phyloP scores from a whole-genome alignment of 805 yeast species.

The Pichia occidentalis region DNA sequence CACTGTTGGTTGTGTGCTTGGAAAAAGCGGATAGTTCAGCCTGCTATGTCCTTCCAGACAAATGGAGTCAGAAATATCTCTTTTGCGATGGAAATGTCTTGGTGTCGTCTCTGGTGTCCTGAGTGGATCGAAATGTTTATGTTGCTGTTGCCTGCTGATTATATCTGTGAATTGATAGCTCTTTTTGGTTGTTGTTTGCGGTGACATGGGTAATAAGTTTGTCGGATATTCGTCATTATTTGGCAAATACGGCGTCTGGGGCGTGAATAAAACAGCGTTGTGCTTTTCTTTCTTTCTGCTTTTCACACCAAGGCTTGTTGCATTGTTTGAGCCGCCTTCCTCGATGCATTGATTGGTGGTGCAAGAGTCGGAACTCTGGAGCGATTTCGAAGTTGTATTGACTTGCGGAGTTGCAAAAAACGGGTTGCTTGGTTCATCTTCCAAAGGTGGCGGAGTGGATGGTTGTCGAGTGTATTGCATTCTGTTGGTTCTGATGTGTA shows the following conservation, averaged over 20 bases:
- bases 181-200: slow-evolving; percentile 11
- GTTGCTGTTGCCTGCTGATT: neutral
- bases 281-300: neutral
- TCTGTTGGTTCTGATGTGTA: too few relatives aligned
- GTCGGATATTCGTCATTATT: slow-evolving; percentile 1
- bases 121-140: slow-evolving; percentile 1
- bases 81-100: slow-evolving; percentile 6
- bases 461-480: slow-evolving; percentile 16
- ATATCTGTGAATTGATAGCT: slow-evolving; percentile 3
- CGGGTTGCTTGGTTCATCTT: neutral
- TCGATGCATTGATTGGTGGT: too few relatives aligned
- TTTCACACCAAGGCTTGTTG: neutral
- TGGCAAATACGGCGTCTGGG: slow-evolving; percentile 14
- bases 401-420: slow-evolving; percentile 7
- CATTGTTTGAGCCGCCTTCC: neutral
- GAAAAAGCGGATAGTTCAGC: slow-evolving; percentile 18
- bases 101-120: slow-evolving; percentile 17
- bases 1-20: slow-evolving; percentile 26
- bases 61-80: slow-evolving; percentile 2
- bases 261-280: slow-evolving; percentile 7
- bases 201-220: slow-evolving; percentile 7
- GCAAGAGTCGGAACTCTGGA: too few relatives aligned
- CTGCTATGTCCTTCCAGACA: slow-evolving; percentile 2
- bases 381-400: neutral
- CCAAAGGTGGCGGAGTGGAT: slow-evolving; percentile 22